A percentile compares a stretch with the other conserved stretches of the same genome.
Conservation (phyloP, 1,284 basidiomycete genomes). For the Meripilus lineatus region DNA sequence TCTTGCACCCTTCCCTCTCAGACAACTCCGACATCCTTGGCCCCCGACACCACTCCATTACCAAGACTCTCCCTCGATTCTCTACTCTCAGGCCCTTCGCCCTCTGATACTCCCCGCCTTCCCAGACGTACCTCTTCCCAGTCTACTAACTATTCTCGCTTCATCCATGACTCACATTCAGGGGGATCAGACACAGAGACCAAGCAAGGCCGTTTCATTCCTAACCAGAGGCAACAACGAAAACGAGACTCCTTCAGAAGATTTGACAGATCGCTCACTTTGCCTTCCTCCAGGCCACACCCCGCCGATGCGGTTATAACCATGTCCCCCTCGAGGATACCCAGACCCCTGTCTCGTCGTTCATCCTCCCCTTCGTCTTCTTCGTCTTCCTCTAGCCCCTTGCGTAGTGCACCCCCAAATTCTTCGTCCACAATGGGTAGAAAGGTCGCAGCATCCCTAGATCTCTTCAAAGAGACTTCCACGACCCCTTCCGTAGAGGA, state of each 20-base stretch:
- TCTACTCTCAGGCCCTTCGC: constrained; percentile 10
- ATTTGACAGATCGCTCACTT: constrained; percentile 24
- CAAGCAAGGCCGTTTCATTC: constrained; percentile 18
- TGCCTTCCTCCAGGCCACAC: constrained; percentile 22
- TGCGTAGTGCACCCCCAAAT: constrained; percentile 16
- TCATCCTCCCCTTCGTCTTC: constrained; percentile 40
- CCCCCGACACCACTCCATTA: constrained; percentile 17
- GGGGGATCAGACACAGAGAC: constrained; percentile 22
- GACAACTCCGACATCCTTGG: constrained; percentile 20
- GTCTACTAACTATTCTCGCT: constrained; percentile 17
- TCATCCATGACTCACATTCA: constrained; percentile 16
- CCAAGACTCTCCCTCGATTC: constrained; percentile 16
- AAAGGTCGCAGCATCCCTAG: constrained; percentile 74
- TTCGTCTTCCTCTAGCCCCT: constrained; percentile 30
- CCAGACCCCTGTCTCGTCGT: constrained; percentile 35
- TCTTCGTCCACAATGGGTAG: constrained; percentile 56
- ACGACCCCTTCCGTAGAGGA: constrained; percentile 38
- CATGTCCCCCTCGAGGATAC: constrained; percentile 22
- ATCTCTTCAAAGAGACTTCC: constrained; percentile 73
- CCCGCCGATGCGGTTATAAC: constrained; percentile 21
- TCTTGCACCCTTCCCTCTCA: constrained; percentile 20
- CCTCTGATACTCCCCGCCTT: constrained; percentile 14
- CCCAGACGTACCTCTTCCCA: constrained; percentile 22
- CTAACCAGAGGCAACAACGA: constrained; percentile 12
- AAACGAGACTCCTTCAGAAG: constrained; percentile 20